phyloP scores from a whole-genome alignment of 306 rosid species.

The Corylus heterophylla region DNA sequence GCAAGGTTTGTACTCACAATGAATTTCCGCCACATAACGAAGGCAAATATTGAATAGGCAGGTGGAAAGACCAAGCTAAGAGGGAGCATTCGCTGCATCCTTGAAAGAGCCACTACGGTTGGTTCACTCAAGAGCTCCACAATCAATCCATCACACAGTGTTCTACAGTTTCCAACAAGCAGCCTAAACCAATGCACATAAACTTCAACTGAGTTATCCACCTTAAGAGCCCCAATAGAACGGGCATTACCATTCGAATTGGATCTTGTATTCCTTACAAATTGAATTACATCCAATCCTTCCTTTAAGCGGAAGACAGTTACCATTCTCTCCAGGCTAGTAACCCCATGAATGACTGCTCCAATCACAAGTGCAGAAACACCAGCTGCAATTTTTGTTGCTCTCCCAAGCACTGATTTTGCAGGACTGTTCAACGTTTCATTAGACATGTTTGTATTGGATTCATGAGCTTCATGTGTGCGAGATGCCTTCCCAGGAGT shows the following conservation, averaged over 20 bases:
- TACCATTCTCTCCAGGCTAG: slow-evolving; percentile 91
- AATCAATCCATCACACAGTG: slow-evolving; percentile 73
- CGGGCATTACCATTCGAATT: slow-evolving; percentile 91
- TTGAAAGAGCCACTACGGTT: slow-evolving; percentile 73
- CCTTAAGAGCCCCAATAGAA: slow-evolving; percentile 64
- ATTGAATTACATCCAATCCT: slow-evolving; percentile 80
- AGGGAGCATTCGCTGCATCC: slow-evolving; percentile 95
- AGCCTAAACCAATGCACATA: slow-evolving; percentile 92
- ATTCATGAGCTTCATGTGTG: slow-evolving; percentile 76
- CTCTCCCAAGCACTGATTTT: slow-evolving; percentile 50
- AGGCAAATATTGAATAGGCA: slow-evolving; percentile 87
- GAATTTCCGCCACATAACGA: slow-evolving; percentile 72
- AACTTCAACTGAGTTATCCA: slow-evolving; percentile 68
- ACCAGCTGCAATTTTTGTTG: slow-evolving; percentile 79
- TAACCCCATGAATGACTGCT: slow-evolving; percentile 77
- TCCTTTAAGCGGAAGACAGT: slow-evolving; percentile 81
- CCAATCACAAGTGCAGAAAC: slow-evolving; percentile 87
- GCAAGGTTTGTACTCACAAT: slow-evolving; percentile 55
- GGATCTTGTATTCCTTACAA: slow-evolving; percentile 71
- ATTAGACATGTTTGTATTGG: slow-evolving; percentile 42
- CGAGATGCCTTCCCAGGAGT: slow-evolving; percentile 81
- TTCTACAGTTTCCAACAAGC: slow-evolving; percentile 90
- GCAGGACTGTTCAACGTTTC: slow-evolving; percentile 47
- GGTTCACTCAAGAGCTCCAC: slow-evolving; percentile 92
- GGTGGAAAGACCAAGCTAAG: slow-evolving; percentile 80